phyloP scores from a whole-genome alignment of 441 rosid genomes.

The Geranium incanum region DNA sequence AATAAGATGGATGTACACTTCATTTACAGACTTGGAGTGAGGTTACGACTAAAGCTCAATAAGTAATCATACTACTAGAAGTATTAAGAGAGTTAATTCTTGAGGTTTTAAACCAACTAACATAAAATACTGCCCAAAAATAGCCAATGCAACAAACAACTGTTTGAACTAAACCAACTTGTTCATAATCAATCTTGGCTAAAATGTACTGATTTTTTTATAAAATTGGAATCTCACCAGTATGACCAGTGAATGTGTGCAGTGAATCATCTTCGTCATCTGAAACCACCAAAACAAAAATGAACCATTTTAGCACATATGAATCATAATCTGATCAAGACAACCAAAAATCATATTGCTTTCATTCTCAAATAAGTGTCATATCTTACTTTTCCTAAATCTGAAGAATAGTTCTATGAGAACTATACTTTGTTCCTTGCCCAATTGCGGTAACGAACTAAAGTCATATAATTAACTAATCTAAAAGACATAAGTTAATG shows the following conservation, averaged over 20 bases:
- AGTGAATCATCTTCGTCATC: constrained; percentile 68
- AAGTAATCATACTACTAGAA: constrained; percentile 23
- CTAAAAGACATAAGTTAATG: too few relatives aligned
- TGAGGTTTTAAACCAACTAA: too few relatives aligned
- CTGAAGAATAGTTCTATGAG: neutral
- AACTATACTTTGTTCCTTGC: neutral
- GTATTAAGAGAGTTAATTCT: constrained; percentile 40
- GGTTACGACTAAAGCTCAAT: too few relatives aligned
- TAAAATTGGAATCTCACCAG: constrained; percentile 31
- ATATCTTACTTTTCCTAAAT: neutral
- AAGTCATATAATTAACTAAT: neutral
- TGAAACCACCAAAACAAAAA: constrained; percentile 17
- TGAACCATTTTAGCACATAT: neutral
- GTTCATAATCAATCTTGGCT: too few relatives aligned
- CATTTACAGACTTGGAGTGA: too few relatives aligned
- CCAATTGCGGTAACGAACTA: neutral
- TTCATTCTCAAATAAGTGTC: neutral
- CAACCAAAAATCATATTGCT: neutral
- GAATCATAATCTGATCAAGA: neutral
- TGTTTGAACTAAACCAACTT: too few relatives aligned
- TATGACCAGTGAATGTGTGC: constrained; percentile 82
- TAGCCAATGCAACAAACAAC: too few relatives aligned
- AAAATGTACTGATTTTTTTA: too few relatives aligned
- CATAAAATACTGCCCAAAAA: too few relatives aligned
- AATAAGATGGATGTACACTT: too few relatives aligned